Conservation (phyloP, 495 filamentous ascomycete genomes). For the Aspergillus avenaceus region DNA sequence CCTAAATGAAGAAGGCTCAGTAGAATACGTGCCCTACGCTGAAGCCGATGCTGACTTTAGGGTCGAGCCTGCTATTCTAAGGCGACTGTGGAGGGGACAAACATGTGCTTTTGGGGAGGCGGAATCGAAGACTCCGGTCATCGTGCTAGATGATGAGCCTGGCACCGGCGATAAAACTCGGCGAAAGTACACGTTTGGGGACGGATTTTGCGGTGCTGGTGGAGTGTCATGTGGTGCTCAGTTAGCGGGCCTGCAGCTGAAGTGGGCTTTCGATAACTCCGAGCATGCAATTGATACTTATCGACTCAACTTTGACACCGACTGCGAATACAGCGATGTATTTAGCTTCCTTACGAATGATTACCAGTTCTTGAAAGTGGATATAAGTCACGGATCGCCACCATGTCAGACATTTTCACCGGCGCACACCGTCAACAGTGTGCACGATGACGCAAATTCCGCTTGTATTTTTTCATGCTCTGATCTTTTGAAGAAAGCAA, state of each 20-base stretch:
- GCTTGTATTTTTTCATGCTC: slow-evolving; percentile 63
- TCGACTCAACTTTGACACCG: slow-evolving; percentile 53
- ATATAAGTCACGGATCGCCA: slow-evolving; percentile 76
- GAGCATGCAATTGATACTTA: slow-evolving; percentile 54
- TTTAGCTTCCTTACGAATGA: slow-evolving; percentile 26
- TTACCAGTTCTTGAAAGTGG: slow-evolving; percentile 41
- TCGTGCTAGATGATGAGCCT: slow-evolving; percentile 15
- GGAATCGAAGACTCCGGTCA: not conserved
- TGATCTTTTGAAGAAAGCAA: slow-evolving; percentile 52
- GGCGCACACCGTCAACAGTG: slow-evolving; percentile 61
- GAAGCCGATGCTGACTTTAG: slow-evolving; percentile 21
- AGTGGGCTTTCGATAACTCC: slow-evolving; percentile 62
- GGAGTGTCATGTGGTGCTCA: slow-evolving; percentile 68
- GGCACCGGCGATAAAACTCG: no score
- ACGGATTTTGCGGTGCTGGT: slow-evolving; percentile 74
- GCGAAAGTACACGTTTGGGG: slow-evolving; percentile 58
- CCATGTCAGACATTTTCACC: slow-evolving; percentile 83
- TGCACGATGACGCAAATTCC: slow-evolving; percentile 70
- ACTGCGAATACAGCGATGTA: slow-evolving; percentile 18
- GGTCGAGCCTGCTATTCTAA: slow-evolving; percentile 11
- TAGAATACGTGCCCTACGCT: slow-evolving; percentile 24
- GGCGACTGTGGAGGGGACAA: slow-evolving; percentile 27
- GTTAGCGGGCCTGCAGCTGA: slow-evolving; percentile 54
- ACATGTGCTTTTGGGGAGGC: slow-evolving; percentile 26
- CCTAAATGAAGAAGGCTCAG: slow-evolving; percentile 11